These are phyloP conservation scores for Chytriomyces sp. DNA, from an alignment of 192 early-diverging fungal species.

Conservation along the genomic window DNA sequence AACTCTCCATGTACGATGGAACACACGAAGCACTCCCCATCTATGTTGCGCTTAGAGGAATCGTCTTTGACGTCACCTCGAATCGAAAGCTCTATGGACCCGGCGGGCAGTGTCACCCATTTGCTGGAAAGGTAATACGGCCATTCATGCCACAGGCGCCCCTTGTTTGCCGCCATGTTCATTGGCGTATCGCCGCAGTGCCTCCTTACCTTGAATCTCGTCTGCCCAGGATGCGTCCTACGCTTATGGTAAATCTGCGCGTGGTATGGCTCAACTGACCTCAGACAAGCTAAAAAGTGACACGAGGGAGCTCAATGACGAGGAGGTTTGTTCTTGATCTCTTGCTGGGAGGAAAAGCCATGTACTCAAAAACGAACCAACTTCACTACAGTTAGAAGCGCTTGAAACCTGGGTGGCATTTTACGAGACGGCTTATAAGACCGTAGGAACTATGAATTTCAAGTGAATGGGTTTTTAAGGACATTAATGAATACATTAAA, in stretches of 20 bases:
- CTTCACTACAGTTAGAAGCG: conserved; percentile 53
- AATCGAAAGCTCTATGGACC: conserved; percentile 8
- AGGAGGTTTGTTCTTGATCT: no score
- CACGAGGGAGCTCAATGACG: background rate
- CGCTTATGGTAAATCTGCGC: background rate
- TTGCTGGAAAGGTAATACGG: conserved; percentile 13
- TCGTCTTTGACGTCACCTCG: conserved; percentile 1
- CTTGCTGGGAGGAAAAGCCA: background rate
- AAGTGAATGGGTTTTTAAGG: background rate
- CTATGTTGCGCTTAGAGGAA: background rate
- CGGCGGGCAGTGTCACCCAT: background rate
- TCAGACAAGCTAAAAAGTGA: background rate
- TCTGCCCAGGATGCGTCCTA: background rate
- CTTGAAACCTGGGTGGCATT: conserved; percentile 74
- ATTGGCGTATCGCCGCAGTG: no score
- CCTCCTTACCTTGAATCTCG: background rate
- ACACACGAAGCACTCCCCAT: background rate
- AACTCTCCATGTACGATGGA: background rate
- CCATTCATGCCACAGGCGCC: no score
- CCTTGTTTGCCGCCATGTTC: no score
- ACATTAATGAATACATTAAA: background rate
- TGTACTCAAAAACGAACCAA: background rate
- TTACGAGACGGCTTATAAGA: conserved; percentile 71
- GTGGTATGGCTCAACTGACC: background rate
- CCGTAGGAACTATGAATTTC: conserved; percentile 60